phyloP scores from a whole-genome alignment of 2,329 filamentous ascomycete genomes.

The Thelonectria olida region DNA sequence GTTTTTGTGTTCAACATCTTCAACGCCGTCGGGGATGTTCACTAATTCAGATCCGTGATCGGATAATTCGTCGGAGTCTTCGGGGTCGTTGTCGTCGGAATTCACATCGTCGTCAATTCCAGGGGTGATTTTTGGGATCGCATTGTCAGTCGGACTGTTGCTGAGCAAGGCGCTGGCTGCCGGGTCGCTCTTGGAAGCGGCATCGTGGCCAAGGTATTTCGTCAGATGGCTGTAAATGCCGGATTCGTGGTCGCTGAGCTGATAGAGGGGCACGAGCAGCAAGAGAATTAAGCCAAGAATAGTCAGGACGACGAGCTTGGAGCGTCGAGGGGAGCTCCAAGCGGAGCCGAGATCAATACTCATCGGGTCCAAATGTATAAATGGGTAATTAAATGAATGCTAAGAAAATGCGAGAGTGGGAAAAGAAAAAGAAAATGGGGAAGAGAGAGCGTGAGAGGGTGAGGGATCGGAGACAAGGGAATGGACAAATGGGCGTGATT shows the following conservation, averaged over 20 bases:
- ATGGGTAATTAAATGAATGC: slow-evolving; percentile 16
- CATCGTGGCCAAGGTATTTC: slow-evolving; percentile 42
- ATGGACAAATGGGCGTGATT: slow-evolving; percentile 9
- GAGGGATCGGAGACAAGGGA: slow-evolving; percentile 7
- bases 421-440: background rate
- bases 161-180: slow-evolving; percentile 42
- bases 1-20: background rate
- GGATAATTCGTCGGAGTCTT: slow-evolving; percentile 7
- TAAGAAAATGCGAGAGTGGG: slow-evolving; percentile 13
- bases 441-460: background rate
- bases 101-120: background rate
- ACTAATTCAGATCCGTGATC: slow-evolving; percentile 12
- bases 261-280: slow-evolving; percentile 44
- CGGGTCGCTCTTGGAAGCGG: slow-evolving; percentile 50
- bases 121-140: background rate
- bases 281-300: slow-evolving; percentile 40
- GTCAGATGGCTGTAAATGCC: slow-evolving; percentile 43
- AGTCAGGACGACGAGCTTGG: slow-evolving; percentile 40
- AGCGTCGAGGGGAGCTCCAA: slow-evolving; percentile 41
- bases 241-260: slow-evolving; percentile 40
- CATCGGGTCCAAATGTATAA: slow-evolving; percentile 26
- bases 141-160: slow-evolving; percentile 39
- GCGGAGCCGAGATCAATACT: slow-evolving; percentile 36
- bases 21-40: slow-evolving; percentile 15
- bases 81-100: background rate